Evolutionary conservation across 768 basidiomycete genomes (phyloP), one percentile per base, ranked within the genome.

Genomic region (Boletus subcaerulescens): DNA sequence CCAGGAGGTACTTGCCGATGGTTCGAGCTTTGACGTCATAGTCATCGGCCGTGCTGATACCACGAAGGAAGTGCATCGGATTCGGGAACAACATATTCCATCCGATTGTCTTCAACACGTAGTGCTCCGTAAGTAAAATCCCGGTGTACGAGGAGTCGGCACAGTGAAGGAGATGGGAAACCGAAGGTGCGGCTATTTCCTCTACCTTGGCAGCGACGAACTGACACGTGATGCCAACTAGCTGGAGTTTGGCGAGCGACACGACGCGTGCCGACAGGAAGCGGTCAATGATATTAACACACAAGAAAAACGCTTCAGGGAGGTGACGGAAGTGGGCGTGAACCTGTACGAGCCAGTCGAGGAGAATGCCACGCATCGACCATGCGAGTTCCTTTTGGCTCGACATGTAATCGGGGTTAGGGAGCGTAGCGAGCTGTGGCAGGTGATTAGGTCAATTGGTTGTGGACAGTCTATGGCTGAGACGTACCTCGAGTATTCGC

Each of bases 341-440:
- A 15, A 95, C 87, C 71, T 94, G 91, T 59, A 97, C 84, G 52
- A 98, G 78, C 93, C 93, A 97, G 77, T 96, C 94, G 59, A 90
- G 84, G 17, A 98, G 83, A 48, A 94, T 83, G 9, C 85, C 87
- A 11, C 93, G 88, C 84, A 94, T 92, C 47, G 84, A 83, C 93
- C 93, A 96, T 14, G 84, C 86, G 29, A 97, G 79, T 50, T 93
- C 88, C 53, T 82, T 81, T 70, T 98, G 93, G 56, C 71, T 79
- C 13, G 82, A 75, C 89, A 97, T 95, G 71, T 96, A 97, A 56
- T 86, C 78, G 1, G 89, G 81, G 56, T 88, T 85, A 3, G 95
- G 91, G 71, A 93, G 86, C 1, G 89, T 93, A 11, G 73, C 71
- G 58, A 83, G 70, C 94, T 96, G 60, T 26, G 22, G 22, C 26